Conservation (phyloP, 2,329 filamentous ascomycete genomes). For the Exophiala xenobiotica region DNA sequence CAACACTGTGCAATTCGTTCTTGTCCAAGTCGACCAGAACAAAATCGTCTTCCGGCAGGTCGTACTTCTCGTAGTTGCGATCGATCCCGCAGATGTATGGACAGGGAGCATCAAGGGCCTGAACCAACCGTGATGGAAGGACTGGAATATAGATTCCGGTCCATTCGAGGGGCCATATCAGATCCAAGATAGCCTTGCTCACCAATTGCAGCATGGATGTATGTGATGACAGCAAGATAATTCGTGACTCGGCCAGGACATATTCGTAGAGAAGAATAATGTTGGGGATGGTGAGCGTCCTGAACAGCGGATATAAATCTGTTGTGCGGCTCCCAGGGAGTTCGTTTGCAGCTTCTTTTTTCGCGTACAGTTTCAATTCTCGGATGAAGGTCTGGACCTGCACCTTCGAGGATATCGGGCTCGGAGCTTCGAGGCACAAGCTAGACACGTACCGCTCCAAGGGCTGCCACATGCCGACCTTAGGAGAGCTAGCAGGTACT, state of each 20-base stretch:
- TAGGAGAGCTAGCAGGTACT: conserved; percentile 83
- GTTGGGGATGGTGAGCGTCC: conserved; percentile 85
- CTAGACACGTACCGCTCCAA: conserved; percentile 96
- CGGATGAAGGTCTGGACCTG: conserved; percentile 90
- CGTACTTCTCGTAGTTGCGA: conserved; percentile 79
- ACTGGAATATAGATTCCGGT: conserved; percentile 91
- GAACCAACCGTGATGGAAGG: conserved; percentile 80
- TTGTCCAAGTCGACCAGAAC: conserved; percentile 91
- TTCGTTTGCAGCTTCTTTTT: conserved; percentile 91
- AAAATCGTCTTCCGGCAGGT: conserved; percentile 91
- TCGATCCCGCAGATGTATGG: conserved; percentile 97
- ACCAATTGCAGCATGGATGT: conserved; percentile 94
- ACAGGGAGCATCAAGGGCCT: conserved; percentile 89
- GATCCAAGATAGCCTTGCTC: conserved; percentile 77
- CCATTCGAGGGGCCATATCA: conserved; percentile 90
- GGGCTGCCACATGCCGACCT: conserved; percentile 91
- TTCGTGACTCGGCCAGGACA: conserved; percentile 85
- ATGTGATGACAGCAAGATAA: conserved; percentile 93
- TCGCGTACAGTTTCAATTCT: conserved; percentile 85
- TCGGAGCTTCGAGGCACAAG: conserved; percentile 90
- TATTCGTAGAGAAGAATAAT: conserved; percentile 92
- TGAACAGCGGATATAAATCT: conserved; percentile 90
- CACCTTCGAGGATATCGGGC: conserved; percentile 87
- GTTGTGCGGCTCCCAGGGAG: conserved; percentile 86
- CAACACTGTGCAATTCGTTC: conserved; percentile 83